Conservation (phyloP, 176 grass and related monocot genomes). For the Cocos nucifera region DNA sequence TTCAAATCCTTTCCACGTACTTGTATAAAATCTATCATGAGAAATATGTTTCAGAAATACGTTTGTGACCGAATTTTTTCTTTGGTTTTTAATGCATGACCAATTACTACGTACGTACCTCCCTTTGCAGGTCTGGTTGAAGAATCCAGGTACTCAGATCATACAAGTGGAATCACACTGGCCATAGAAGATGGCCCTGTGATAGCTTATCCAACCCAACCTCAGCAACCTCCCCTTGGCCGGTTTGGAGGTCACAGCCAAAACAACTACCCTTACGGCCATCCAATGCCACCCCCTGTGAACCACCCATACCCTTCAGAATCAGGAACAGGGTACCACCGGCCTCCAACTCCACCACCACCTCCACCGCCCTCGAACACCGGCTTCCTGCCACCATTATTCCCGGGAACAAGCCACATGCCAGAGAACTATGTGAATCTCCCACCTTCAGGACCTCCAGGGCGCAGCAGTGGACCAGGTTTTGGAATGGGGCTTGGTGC, state of each 20-base stretch:
- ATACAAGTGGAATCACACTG: constrained; percentile 52
- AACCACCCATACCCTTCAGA: constrained; percentile 14
- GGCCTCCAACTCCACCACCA: constrained; percentile 21
- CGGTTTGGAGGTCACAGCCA: constrained; percentile 16
- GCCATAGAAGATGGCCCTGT: constrained; percentile 85
- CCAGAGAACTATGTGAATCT: constrained; percentile 66
- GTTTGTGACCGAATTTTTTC: neutral
- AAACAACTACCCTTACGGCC: constrained; percentile 14
- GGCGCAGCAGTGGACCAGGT: constrained; percentile 22
- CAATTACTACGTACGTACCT: neutral
- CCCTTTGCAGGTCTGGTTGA: constrained; percentile 44
- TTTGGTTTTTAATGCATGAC: neutral
- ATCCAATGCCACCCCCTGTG: constrained; percentile 1
- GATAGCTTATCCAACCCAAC: constrained; percentile 37
- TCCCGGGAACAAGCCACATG: constrained; percentile 24
- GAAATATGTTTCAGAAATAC: no score
- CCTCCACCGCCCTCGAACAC: constrained; percentile 34
- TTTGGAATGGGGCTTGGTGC: constrained; percentile 74
- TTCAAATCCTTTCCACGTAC: no score
- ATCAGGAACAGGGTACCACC: constrained; percentile 23
- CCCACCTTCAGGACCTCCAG: constrained; percentile 22
- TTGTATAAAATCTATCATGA: no score
- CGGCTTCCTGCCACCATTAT: constrained; percentile 31
- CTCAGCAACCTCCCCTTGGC: constrained; percentile 9
- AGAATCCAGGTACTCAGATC: constrained; percentile 36